Conservation (phyloP, 208 protist genomes). For the Leptomonas pyrrhocoris region DNA sequence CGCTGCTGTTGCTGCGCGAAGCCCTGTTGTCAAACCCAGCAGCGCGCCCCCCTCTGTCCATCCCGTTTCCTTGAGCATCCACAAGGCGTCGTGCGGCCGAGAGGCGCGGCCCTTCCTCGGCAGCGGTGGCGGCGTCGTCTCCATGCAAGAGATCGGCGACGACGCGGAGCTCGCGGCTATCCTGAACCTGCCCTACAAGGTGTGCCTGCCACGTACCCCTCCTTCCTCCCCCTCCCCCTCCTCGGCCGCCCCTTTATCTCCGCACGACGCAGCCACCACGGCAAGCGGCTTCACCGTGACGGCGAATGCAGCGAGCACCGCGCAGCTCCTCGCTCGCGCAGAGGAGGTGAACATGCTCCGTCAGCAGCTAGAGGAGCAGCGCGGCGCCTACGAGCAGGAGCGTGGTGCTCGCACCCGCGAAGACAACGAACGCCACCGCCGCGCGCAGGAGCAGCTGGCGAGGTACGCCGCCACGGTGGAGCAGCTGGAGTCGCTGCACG, state of each 20-base stretch:
- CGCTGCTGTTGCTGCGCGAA: too few species aligned
- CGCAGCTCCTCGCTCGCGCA: conserved; percentile 49
- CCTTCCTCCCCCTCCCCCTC: not conserved
- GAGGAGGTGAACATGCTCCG: conserved; percentile 62
- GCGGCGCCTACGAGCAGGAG: conserved; percentile 61
- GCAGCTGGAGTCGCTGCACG: conserved; percentile 56
- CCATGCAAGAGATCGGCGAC: conserved; percentile 17
- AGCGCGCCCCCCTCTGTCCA: not conserved
- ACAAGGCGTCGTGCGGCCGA: not conserved
- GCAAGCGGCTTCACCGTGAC: conserved; percentile 9
- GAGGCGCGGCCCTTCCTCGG: not conserved
- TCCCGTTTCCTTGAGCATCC: conserved; percentile 10
- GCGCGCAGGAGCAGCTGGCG: conserved; percentile 32
- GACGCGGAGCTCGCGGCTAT: conserved; percentile 24
- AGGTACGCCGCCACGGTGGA: conserved; percentile 41
- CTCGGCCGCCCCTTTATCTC: not conserved
- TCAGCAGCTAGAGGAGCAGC: conserved; percentile 70
- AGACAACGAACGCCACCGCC: conserved; percentile 40
- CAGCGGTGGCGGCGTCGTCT: not conserved
- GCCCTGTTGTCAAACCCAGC: not conserved
- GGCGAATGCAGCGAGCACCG: conserved; percentile 13
- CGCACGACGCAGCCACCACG: not conserved
- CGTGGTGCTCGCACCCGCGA: conserved; percentile 40
- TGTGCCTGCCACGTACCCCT: conserved; percentile 17
- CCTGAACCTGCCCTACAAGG: conserved; percentile 25